A percentile compares a stretch with the other conserved stretches of the same genome.
phyloP scores from a whole-genome alignment of 2,329 filamentous ascomycete genomes.

The Hirsutella thompsonii region DNA sequence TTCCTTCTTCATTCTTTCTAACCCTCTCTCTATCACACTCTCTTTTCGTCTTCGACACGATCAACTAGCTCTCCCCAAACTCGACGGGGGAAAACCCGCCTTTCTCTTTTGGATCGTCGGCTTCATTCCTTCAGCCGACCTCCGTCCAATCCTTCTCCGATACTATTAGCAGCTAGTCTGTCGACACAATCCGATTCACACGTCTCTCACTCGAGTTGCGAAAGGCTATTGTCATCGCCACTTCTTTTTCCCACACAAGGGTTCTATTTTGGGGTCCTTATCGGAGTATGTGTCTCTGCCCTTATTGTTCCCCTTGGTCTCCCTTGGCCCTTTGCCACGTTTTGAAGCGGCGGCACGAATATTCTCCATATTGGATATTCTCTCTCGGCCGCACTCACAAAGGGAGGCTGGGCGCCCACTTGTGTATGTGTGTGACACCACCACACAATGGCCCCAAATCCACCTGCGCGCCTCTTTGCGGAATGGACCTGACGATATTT shows the following conservation, averaged over 20 bases:
- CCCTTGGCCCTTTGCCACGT: background rate
- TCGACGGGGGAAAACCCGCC: no score
- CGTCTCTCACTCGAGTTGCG: no score
- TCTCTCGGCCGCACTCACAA: background rate
- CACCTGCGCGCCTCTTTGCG: background rate
- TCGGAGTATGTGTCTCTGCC: background rate
- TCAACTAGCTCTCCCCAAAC: no score
- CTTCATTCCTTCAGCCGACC: constrained; percentile 20
- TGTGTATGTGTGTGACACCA: no score
- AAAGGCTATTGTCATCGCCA: background rate
- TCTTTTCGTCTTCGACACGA: no score
- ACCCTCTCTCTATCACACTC: constrained; percentile 1
- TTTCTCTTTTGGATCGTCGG: constrained; percentile 12
- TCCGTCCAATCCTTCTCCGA: constrained; percentile 24
- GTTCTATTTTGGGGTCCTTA: background rate
- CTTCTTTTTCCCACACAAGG: background rate
- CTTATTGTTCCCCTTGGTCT: background rate
- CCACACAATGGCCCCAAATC: background rate
- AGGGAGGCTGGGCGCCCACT: background rate
- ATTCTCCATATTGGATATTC: background rate
- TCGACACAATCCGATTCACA: background rate
- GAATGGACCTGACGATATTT: constrained; percentile 2
- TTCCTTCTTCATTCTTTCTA: constrained; percentile 2
- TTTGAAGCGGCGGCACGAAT: background rate
- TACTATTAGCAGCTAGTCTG: constrained; percentile 1